Base-by-base conservation (phyloP, 2,329 filamentous ascomycete species). In the Botrytis pseudocinerea region DNA sequence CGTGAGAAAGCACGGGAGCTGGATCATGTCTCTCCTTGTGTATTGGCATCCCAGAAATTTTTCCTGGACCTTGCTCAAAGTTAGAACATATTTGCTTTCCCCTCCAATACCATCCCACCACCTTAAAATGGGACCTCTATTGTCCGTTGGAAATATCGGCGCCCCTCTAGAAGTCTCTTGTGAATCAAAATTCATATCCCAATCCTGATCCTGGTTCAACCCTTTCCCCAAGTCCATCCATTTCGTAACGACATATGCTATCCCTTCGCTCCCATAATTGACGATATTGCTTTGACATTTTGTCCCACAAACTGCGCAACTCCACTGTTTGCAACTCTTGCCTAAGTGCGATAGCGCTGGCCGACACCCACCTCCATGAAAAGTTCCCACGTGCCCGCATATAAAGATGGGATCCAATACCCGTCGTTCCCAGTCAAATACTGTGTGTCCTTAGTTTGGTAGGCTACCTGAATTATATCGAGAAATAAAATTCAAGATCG, bases 101-200 rank as follows among this genome's bases (percentile, higher is more conserved):
- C 12, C 48, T 16, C n/a, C 48, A 7, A 16, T n/a, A 54, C n/a
- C 48, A n/a, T 54, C 48, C 48, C 48, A 54, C 25, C 48, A 54
- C n/a, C n/a, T 28, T 57, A 14, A 32, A 28, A 57, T 57, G 51
- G n/a, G 6, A 57, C 51, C 51, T n/a, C 8, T 18, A 18, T 8
- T 2, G 2, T 14, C 5, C 12, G 14, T 54, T 54, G 6, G 6
- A n/a, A 7, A 3, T 1, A 14, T 16, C 5, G 2, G 0, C 5
- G 0, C 1, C 7, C 3, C 0, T 28, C 2, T 8, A 57, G 51
- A n/a, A 57, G 16, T 2, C 16, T 2, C 51, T 28, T 32, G 51
- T 18, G 18, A 28, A 28, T 4, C 7, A 28, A 57, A 57, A 28
- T 28, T 57, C 51, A 7, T 4, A 9, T 18, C 14, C 51, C n/a